Conservation (phyloP, 192 early-diverging fungal species). For the Podila minutissima region DNA sequence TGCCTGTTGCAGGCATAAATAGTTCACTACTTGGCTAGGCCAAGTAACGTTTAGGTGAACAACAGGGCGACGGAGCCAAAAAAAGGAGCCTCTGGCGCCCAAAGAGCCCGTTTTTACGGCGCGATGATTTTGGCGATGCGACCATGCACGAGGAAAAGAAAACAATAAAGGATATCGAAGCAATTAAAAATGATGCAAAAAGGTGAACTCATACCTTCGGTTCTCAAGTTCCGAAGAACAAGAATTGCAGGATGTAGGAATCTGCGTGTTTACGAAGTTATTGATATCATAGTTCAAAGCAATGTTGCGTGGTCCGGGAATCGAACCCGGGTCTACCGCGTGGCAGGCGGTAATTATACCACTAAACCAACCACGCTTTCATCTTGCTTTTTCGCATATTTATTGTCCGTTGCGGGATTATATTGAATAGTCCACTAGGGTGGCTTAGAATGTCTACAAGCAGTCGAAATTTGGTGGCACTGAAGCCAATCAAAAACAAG, state of each 20-base stretch:
- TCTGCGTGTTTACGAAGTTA: not conserved
- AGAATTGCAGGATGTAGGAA: not conserved
- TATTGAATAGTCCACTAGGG: not conserved
- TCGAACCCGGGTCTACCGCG: constrained; percentile 82
- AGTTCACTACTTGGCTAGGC: no score
- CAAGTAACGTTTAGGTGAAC: no score
- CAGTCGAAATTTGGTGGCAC: no score
- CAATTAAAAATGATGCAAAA: not conserved
- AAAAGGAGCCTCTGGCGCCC: no score
- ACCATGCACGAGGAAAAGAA: no score
- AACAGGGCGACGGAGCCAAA: no score
- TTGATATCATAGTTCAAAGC: not conserved
- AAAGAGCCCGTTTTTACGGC: no score
- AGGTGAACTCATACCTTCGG: not conserved
- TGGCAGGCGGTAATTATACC: constrained; percentile 79
- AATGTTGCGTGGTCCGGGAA: constrained; percentile 68
- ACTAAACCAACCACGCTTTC: constrained; percentile 67
- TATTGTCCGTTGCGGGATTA: not conserved
- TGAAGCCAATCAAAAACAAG: no score
- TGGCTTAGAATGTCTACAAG: not conserved
- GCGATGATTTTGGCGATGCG: no score
- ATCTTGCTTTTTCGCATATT: not conserved
- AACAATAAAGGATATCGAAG: no score
- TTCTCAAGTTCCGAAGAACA: constrained; percentile 2
- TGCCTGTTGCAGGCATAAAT: no score